Base-by-base conservation (phyloP, 768 basidiomycete species). In the Auriscalpium microsporum region DNA sequence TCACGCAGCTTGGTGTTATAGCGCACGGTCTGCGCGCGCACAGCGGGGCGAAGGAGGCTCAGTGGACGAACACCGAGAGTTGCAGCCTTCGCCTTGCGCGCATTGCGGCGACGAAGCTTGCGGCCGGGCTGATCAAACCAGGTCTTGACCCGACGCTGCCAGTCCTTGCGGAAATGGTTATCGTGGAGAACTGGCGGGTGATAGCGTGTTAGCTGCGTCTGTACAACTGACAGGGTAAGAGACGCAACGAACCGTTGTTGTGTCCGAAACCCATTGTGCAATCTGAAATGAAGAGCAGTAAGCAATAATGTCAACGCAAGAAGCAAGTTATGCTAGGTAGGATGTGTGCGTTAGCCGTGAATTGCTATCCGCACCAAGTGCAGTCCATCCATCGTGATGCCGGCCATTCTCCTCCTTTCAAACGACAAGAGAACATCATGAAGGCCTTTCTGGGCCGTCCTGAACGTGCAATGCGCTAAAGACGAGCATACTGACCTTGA, bases 41-140 rank as follows among this genome's bases (percentile, higher is more conserved):
- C 96, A 59, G 94, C 95, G 48, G 95, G 95, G 67, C 95, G 93
- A 66, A 98, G 90, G 71, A 87, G 87, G 59, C 83, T 78, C 61
- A 92, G 83, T 46, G 91, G 96, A 68, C 92, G 90, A 61, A 93
- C 90, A 64, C 96, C 96, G 55, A 96, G 87, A 58, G 83, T 71
- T 47, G 92, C 82, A 55, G 93, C 92, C 78, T 96, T 98, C 64
- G 78, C 76, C 74, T 92, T 87, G 75, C 96, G 90, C 45, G 94
- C 92, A 48, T 78, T 84, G 71, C 96, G 89, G 71, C 96, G 82
- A 72, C 91, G 89, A 72, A 94, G 88, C 78, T 98, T 98, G 71
- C 90, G 89, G 49, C 94, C 95, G 55, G 96, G 93, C 76, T 99
- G 96, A 79, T 98, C 90, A 72, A 98, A 98, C 94, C 94, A 94